These are phyloP conservation scores for Ascochyta fabae DNA, from an alignment of 2,329 filamentous ascomycete genomes.

Conservation along the genomic window DNA sequence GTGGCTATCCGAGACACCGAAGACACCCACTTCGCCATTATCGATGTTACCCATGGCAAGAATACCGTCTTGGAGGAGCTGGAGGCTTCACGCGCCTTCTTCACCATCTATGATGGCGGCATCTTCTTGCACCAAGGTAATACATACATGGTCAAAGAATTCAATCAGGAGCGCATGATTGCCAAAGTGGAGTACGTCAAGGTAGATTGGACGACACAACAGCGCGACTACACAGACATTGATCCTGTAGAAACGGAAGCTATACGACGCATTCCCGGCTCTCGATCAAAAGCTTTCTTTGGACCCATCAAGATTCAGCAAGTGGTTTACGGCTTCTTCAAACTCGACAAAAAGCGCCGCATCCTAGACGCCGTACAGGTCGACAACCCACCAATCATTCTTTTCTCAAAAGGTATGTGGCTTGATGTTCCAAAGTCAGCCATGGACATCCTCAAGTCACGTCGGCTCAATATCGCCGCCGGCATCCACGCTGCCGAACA, in stretches of 20 bases:
- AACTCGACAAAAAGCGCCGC: conserved; percentile 83
- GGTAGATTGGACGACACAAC: conserved; percentile 93
- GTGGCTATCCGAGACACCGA: conserved; percentile 89
- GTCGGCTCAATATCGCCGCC: conserved; percentile 79
- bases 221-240: conserved; percentile 92
- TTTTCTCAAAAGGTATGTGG: conserved; percentile 91
- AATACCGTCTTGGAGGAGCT: conserved; percentile 92
- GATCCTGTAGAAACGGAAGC: conserved; percentile 92
- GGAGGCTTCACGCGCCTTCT: conserved; percentile 93
- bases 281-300: conserved; percentile 76
- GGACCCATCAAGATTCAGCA: conserved; percentile 85
- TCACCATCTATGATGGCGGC: conserved; percentile 94
- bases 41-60: conserved; percentile 81
- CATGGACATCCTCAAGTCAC: conserved; percentile 76
- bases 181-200: conserved; percentile 88
- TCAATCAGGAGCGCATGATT: conserved; percentile 78
- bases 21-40: conserved; percentile 91
- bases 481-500: conserved; percentile 96
- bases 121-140: conserved; percentile 97
- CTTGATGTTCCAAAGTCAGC: conserved; percentile 83
- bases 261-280: conserved; percentile 73
- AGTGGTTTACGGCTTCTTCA: conserved; percentile 96
- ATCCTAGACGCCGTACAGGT: conserved; percentile 92
- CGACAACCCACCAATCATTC: conserved; percentile 88
- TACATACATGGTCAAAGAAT: conserved; percentile 89